Evolutionary conservation across 2,329 filamentous ascomycete genomes (phyloP).

Genomic region (Setomelanomma holmii): DNA sequence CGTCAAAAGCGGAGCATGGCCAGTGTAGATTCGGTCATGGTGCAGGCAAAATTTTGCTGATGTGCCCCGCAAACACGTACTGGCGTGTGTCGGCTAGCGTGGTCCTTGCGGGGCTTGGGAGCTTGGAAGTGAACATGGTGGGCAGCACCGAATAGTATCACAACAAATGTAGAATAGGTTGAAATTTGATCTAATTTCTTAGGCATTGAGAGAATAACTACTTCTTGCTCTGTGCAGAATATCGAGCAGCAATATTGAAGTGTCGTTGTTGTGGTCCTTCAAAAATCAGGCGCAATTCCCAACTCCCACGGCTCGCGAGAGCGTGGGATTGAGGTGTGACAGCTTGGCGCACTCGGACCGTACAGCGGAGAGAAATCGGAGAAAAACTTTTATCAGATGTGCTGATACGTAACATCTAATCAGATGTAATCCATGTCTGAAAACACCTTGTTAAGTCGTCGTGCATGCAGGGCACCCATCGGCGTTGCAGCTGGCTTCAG

Average conservation of each 20-base stretch:
- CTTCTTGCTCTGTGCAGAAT: too few relatives aligned
- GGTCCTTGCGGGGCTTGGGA: too few relatives aligned
- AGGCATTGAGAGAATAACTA: too few relatives aligned
- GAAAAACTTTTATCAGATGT: constrained; percentile 20
- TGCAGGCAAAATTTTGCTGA: constrained; percentile 36
- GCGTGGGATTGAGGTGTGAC: constrained; percentile 27
- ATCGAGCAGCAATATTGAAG: too few relatives aligned
- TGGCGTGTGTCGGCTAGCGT: constrained; percentile 10
- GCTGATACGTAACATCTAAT: constrained; percentile 24
- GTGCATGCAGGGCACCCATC: constrained; percentile 25
- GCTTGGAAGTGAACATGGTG: too few relatives aligned
- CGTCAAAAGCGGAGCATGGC: constrained; percentile 15
- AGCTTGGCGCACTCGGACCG: constrained; percentile 19
- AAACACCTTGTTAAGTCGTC: constrained; percentile 9
- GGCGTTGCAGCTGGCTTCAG: constrained; percentile 26
- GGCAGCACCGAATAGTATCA: too few relatives aligned
- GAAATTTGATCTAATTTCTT: too few relatives aligned
- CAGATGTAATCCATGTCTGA: constrained; percentile 28
- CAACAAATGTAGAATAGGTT: too few relatives aligned
- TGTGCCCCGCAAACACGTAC: constrained; percentile 34
- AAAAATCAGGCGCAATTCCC: too few relatives aligned
- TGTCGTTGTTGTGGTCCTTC: too few relatives aligned
- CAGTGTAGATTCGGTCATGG: constrained; percentile 26
- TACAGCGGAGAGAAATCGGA: constrained; percentile 19
- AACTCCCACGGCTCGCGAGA: too few relatives aligned